Evolutionary conservation across 1,139 yeast genomes (phyloP), one percentile per base, ranked within the genome.

Genomic region (Eremothecium gossypii): DNA sequence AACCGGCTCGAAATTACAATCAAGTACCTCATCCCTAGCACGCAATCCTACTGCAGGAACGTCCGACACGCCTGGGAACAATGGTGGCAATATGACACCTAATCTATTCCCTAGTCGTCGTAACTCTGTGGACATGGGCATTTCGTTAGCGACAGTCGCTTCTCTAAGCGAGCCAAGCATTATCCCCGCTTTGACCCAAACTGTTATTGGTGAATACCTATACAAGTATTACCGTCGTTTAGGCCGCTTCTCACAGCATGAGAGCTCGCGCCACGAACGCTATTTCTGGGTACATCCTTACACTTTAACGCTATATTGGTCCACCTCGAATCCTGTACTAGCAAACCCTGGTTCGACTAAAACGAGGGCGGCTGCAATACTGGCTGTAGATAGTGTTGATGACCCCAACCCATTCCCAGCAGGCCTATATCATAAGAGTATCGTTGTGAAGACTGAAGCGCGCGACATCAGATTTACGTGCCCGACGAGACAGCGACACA

Each of bases 211-310:
- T 44, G 97, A 89, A 60, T 86, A 79, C 51, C 68, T 87, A 48
- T 82, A 74, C 74, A 91, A 91, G 63, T 89, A 91, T 60, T 85
- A 82, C 61, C 78, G 95, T 41, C 76, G 79, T 47, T 67, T 83
- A 45, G 85, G 93, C 9, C 83, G 86, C 11, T 71, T 85, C 43
- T 76, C 83, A 41, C 76, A 86, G 1, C 74, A 86, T 36, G 76
- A 93, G 0, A 91, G 83, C 44, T 76, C 75, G 40, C 75, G 97
- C 46, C 98, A 91, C 58, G 93, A 83, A 58, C 73, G 97, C 50
- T 91, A 79, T 64, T 91, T 91, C 73, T 91, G 97, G 97, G 79
- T 91, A 34, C 95, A 91, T 64, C 98, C 98, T 7, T 89, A 87
- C 61, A 82, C 94, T 3, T 67, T 86, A 66, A 85, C 96, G 0